These are phyloP conservation scores for Desmodesmus armatus DNA, from an alignment of 139 green algal genomes.

Conservation along the genomic window DNA sequence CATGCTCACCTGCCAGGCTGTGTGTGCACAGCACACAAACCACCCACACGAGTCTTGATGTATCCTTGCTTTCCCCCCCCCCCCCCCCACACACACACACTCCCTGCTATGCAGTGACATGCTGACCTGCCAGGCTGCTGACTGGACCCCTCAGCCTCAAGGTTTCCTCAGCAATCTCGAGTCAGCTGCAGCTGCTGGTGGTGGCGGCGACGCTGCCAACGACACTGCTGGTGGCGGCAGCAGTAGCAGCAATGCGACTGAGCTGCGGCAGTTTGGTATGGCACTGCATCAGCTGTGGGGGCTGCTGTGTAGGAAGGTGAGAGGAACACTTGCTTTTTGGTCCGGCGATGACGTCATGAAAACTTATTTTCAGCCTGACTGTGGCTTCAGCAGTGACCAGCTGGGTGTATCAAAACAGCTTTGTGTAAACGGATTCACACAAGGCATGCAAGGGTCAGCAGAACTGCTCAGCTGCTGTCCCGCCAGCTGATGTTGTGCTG, in stretches of 20 bases:
- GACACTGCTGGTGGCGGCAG: neutral
- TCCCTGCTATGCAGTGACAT: constrained; percentile 32
- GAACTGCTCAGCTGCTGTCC: neutral
- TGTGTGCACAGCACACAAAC: too few species aligned
- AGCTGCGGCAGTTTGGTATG: constrained; percentile 27
- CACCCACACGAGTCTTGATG: too few species aligned
- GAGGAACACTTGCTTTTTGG: neutral
- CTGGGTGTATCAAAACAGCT: neutral
- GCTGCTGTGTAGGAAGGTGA: constrained; percentile 52
- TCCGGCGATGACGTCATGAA: neutral
- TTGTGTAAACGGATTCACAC: neutral
- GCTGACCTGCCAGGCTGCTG: neutral
- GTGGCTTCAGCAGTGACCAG: neutral
- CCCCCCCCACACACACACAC: neutral
- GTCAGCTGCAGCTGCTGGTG: neutral
- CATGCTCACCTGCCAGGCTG: too few species aligned
- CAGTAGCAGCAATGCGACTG: neutral
- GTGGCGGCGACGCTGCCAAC: neutral
- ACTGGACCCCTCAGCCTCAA: constrained; percentile 10
- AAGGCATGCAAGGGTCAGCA: neutral
- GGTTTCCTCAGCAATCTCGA: constrained; percentile 35
- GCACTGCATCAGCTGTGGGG: constrained; percentile 61
- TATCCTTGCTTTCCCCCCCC: neutral
- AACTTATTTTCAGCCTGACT: neutral
- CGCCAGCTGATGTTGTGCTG: neutral